Conservation (phyloP, 768 basidiomycete species). For the Lepiota brunneoincarnata region DNA sequence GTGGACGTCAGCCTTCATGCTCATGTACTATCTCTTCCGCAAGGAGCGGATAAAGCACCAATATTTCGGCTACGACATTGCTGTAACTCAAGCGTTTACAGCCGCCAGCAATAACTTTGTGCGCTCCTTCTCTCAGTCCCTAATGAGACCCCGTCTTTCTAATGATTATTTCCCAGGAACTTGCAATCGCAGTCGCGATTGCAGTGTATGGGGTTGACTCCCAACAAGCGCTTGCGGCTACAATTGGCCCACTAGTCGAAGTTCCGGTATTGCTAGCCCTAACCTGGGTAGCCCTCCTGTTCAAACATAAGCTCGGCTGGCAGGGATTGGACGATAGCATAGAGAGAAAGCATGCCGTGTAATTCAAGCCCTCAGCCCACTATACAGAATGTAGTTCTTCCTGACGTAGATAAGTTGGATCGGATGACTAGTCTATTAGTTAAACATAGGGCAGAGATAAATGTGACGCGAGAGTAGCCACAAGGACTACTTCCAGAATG, state of each 20-base stretch:
- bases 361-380: not conserved
- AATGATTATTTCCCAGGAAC: too few species aligned
- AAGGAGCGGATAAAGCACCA: constrained; percentile 21
- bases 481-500: not conserved
- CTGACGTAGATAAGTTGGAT: not conserved
- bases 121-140: constrained; percentile 18
- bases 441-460: constrained; percentile 4
- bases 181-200: constrained; percentile 68
- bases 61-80: constrained; percentile 60
- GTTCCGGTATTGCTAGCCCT: constrained; percentile 74
- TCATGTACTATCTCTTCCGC: constrained; percentile 48
- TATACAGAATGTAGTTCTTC: not conserved
- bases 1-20: constrained; percentile 62
- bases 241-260: constrained; percentile 74
- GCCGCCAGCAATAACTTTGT: constrained; percentile 80
- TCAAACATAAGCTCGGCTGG: constrained; percentile 43
- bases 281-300: constrained; percentile 59
- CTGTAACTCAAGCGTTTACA: constrained; percentile 77
- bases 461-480: not conserved
- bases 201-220: constrained; percentile 77
- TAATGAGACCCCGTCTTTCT: too few species aligned
- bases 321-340: constrained; percentile 10
- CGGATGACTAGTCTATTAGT: not conserved
- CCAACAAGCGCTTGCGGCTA: constrained; percentile 78
- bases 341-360: not conserved